phyloP scores from a whole-genome alignment of 768 basidiomycete genomes.

The Trametes punicea region DNA sequence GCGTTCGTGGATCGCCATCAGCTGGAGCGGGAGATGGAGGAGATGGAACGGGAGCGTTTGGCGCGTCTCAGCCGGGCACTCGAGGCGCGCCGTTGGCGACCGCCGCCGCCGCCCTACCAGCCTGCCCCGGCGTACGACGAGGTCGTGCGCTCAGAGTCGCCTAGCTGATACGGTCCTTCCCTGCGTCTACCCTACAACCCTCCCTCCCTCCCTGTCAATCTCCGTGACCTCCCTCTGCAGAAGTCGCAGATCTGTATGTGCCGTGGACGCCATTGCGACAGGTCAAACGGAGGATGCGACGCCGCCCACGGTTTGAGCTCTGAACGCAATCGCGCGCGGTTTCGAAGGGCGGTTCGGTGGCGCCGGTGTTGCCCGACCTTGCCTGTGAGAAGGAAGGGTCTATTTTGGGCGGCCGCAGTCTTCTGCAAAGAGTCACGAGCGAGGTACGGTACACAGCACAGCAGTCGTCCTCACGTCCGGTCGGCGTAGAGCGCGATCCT shows the following conservation, averaged over 20 bases:
- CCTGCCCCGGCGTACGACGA: conserved; percentile 48
- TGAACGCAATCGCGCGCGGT: too few species aligned
- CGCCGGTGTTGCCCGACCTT: too few species aligned
- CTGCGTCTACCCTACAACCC: not conserved
- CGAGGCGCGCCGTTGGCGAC: conserved; percentile 30
- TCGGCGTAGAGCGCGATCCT: too few species aligned
- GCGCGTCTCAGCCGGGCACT: conserved; percentile 19
- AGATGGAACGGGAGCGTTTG: conserved; percentile 39
- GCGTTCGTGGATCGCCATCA: conserved; percentile 41
- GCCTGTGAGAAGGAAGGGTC: too few species aligned
- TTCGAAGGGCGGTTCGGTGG: too few species aligned
- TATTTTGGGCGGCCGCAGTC: not conserved
- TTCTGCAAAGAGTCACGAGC: not conserved
- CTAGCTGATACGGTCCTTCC: not conserved
- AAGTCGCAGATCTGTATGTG: too few species aligned
- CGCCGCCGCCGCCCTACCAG: conserved; percentile 52
- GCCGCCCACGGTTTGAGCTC: not conserved
- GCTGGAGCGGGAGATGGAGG: conserved; percentile 50
- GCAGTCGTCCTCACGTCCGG: too few species aligned
- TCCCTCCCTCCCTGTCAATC: not conserved
- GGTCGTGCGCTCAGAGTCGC: conserved; percentile 13
- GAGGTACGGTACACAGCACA: too few species aligned
- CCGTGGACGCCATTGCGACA: too few species aligned
- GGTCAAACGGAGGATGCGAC: too few species aligned
- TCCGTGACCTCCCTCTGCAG: not conserved